Base-by-base conservation (phyloP, 371 early-diverging fungal species). In the Mortierella sp. region DNA sequence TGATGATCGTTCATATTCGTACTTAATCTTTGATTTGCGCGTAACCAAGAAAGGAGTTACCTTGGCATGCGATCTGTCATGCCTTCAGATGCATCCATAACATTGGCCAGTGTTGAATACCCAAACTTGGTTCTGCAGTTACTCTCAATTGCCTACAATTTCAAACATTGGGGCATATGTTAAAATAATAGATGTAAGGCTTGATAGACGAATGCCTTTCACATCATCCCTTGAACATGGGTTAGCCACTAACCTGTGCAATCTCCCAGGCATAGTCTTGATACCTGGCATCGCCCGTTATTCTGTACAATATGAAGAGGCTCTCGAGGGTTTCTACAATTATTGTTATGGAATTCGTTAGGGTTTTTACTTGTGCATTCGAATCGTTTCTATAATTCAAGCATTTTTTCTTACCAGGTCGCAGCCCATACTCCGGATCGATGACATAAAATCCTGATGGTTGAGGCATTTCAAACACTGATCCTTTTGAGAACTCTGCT, bases 281-380 rank as follows among this genome's bases (percentile, higher is more conserved):
- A 28, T 88, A 94, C 67, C 86, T 90, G 24, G 73, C 81, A 61
- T 95, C 89, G 2, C 93, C 92, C n/a, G 94, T 94, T 4, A 91
- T 80, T 32, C 94, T 83, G 63, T 88, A 94, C 54, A 94, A 57
- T n/a, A 89, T 81, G 84, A 89, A 95, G 35, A 95, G 73, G 61
- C 90, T 89, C 73, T 95, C 95, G 20, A 95, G 76, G 0, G 92
- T 91, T 83, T 95, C 95, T 75, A 87, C 3, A 24, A 14, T 57
- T 57, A 3, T 52, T 51, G 12, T 30, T 32, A 32, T 64, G 12
- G 32, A 26, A 8, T 52, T 52, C 24, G 20, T 52, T 16, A 35
- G n/a, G n/a, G n/a, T n/a, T n/a, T n/a, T n/a, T n/a, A n/a, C n/a
- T n/a, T n/a, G n/a, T n/a, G n/a, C n/a, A n/a, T n/a, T n/a, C n/a